Percentiles rank a stretch among this genome's conserved stretches.
phyloP scores from a whole-genome alignment of 371 early-diverging fungal genomes.

The Mortierella sp. region DNA sequence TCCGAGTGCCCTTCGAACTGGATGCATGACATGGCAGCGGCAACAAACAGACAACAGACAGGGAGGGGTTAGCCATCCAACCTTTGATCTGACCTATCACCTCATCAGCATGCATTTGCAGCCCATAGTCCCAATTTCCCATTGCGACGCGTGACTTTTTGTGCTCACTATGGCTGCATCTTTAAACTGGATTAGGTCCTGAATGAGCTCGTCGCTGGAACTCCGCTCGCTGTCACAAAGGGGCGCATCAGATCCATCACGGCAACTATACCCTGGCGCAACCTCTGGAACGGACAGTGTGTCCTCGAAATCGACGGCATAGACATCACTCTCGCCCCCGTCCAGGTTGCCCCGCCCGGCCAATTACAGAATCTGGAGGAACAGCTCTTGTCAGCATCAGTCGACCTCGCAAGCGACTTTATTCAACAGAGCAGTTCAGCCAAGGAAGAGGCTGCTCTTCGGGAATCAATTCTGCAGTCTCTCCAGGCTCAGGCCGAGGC shows the following conservation, averaged over 20 bases:
- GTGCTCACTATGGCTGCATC: constrained; percentile 9
- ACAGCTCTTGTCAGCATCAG: constrained; percentile 84
- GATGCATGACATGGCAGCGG: background rate
- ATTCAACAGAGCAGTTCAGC: constrained; percentile 73
- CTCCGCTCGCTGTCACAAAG: constrained; percentile 77
- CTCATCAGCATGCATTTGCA: background rate
- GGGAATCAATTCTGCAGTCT: constrained; percentile 70
- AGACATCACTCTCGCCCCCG: constrained; percentile 69
- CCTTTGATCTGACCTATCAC: background rate
- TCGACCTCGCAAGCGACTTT: constrained; percentile 92
- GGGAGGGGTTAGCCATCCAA: background rate
- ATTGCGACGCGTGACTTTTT: constrained; percentile 11
- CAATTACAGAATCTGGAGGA: constrained; percentile 66
- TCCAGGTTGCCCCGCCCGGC: constrained; percentile 58
- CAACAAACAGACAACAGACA: background rate
- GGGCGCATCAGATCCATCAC: constrained; percentile 80
- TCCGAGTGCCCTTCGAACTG: background rate
- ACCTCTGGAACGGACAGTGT: constrained; percentile 85
- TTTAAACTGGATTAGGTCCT: constrained; percentile 65
- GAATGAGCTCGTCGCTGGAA: constrained; percentile 76
- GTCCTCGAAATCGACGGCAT: constrained; percentile 82
- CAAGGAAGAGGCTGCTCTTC: constrained; percentile 68
- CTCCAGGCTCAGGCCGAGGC: constrained; percentile 59
- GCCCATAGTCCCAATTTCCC: background rate
- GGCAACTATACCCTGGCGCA: constrained; percentile 87